Conservation (phyloP, 169 alveolate species). For the Plasmodium knowlesi region DNA sequence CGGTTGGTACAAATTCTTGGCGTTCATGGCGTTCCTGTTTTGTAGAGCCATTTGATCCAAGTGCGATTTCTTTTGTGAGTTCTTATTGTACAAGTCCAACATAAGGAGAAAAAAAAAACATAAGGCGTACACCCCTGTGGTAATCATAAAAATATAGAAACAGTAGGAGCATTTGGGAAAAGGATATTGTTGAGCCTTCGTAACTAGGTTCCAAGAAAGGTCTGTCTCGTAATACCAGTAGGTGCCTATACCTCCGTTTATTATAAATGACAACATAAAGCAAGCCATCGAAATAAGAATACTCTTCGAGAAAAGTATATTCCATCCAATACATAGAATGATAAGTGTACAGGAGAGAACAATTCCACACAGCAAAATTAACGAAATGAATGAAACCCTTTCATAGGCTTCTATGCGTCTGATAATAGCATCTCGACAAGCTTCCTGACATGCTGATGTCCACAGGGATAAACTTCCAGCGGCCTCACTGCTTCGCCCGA, state of each 20-base stretch:
- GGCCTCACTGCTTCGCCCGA: conserved; percentile 36
- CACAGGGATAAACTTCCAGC: conserved; percentile 58
- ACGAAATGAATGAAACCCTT: conserved; percentile 51
- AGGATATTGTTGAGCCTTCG: conserved; percentile 57
- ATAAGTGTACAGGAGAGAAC: conserved; percentile 39
- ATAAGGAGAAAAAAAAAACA: conserved; percentile 29
- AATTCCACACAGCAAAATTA: conserved; percentile 35
- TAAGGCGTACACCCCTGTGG: conserved; percentile 37
- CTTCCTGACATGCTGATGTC: conserved; percentile 65
- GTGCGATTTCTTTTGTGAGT: conserved; percentile 41
- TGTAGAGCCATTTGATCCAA: conserved; percentile 14
- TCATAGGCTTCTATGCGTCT: conserved; percentile 68
- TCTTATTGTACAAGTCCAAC: conserved; percentile 13
- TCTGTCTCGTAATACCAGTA: conserved; percentile 74
- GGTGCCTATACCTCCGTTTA: conserved; percentile 53
- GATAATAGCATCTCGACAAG: conserved; percentile 52
- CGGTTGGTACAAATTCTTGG: conserved; percentile 48
- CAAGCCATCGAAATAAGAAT: conserved; percentile 56
- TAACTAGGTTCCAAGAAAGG: conserved; percentile 42
- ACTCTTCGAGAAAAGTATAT: conserved; percentile 31
- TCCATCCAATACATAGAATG: conserved; percentile 45
- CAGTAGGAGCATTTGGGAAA: conserved; percentile 61
- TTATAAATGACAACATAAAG: conserved; percentile 43
- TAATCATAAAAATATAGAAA: conserved; percentile 47
- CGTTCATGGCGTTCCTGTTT: conserved; percentile 15